Evolutionary conservation across 352 stramenopile genomes (phyloP).

Genomic region (Thalassiosira delicatula): DNA sequence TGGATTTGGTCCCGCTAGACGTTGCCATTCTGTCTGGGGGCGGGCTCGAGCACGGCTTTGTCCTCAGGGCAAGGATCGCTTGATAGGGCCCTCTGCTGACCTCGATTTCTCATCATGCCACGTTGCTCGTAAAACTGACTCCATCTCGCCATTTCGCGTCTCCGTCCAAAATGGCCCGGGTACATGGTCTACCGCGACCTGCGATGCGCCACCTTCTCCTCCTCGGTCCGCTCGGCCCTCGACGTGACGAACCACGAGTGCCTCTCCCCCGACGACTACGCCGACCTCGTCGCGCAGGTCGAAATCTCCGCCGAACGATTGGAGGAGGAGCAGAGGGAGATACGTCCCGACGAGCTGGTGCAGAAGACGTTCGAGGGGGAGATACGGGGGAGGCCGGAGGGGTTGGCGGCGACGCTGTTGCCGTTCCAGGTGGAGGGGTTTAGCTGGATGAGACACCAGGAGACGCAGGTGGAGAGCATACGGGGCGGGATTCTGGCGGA

Average conservation of each 20-base stretch:
- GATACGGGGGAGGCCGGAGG: conserved; percentile 61
- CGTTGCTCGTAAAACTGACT: too few relatives aligned
- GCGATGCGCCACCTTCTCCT: conserved; percentile 72
- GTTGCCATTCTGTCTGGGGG: too few relatives aligned
- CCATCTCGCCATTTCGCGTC: too few relatives aligned
- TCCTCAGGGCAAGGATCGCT: too few relatives aligned
- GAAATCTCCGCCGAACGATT: conserved; percentile 65
- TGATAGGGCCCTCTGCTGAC: too few relatives aligned
- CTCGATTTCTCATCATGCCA: too few relatives aligned
- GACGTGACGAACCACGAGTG: conserved; percentile 70
- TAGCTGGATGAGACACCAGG: conserved; percentile 94
- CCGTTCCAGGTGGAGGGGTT: conserved; percentile 98
- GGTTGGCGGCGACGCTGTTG: conserved; percentile 86
- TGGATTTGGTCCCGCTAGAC: too few relatives aligned
- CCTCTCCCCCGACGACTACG: conserved; percentile 63
- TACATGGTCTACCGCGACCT: conserved; percentile 83
- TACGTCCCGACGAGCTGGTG: conserved; percentile 82
- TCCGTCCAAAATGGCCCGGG: too few relatives aligned
- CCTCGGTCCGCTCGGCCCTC: conserved; percentile 57
- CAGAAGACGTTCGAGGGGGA: conserved; percentile 75
- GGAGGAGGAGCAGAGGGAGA: conserved; percentile 74
- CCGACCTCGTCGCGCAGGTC: conserved; percentile 59
- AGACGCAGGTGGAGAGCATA: conserved; percentile 85
- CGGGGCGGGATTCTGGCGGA: conserved; percentile 96
- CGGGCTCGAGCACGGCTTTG: too few relatives aligned